These are phyloP conservation scores for Cercospora nicotianae DNA, from an alignment of 2,329 filamentous ascomycete species.

Conservation along the genomic window DNA sequence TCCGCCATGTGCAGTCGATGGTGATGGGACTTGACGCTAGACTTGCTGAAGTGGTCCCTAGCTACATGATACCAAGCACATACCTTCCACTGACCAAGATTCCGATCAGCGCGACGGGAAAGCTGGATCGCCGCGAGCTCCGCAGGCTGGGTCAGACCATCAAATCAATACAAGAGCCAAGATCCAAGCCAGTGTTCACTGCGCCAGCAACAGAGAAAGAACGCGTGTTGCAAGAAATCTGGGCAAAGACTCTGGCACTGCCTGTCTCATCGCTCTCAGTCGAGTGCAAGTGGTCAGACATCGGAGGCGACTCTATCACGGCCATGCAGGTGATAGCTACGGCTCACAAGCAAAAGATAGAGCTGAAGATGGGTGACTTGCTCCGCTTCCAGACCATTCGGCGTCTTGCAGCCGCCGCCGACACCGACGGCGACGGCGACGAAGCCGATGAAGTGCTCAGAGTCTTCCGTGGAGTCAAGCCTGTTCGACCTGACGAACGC, in stretches of 20 bases:
- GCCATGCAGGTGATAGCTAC: not conserved
- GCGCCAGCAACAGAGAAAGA: not conserved
- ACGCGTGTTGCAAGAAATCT: not conserved
- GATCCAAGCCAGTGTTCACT: not conserved
- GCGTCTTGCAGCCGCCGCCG: not conserved
- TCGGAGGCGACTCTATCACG: not conserved
- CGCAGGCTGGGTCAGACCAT: not conserved
- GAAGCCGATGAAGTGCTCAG: not conserved
- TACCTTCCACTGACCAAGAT: conserved; percentile 67
- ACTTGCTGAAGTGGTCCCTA: conserved; percentile 6
- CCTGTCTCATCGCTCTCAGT: not conserved
- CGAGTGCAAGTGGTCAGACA: not conserved
- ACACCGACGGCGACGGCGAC: not conserved
- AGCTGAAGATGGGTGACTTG: not conserved
- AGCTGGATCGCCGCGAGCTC: conserved; percentile 59
- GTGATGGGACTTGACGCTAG: not conserved
- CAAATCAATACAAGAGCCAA: not conserved
- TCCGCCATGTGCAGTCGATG: not conserved
- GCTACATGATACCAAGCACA: conserved; percentile 76
- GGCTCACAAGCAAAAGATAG: not conserved
- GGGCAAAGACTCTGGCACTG: not conserved
- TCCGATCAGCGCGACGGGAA: conserved; percentile 72
- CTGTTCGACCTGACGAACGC: not conserved
- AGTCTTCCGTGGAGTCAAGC: not conserved
- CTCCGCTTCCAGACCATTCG: not conserved